These are phyloP conservation scores for Solanum dulcamara DNA, from an alignment of 257 asterid genomes.

Conservation along the genomic window DNA sequence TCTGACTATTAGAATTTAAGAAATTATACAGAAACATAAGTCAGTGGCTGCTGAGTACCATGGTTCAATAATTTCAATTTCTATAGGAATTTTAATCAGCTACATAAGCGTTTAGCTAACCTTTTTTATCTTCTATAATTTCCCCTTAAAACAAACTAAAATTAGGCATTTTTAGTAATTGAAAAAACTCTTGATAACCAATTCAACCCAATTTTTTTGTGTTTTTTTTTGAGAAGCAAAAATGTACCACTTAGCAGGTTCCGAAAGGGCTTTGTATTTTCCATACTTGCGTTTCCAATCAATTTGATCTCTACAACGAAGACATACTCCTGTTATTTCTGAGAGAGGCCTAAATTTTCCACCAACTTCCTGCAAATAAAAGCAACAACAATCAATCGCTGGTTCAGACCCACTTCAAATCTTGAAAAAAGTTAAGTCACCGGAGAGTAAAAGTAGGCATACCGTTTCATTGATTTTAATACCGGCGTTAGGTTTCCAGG, in stretches of 20 bases:
- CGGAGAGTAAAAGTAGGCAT: not conserved
- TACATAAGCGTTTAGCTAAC: not conserved
- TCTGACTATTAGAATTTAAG: conserved; percentile 33
- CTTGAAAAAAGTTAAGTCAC: not conserved
- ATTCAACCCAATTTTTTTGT: not conserved
- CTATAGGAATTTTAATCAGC: not conserved
- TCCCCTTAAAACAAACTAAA: not conserved
- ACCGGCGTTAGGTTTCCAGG: conserved; percentile 78
- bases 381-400: not conserved
- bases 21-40: not conserved
- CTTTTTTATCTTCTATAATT: not conserved
- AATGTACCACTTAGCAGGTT: conserved; percentile 82
- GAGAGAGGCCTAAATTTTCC: conserved; percentile 67
- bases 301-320: conserved; percentile 78
- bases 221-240: no score
- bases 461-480: conserved; percentile 72
- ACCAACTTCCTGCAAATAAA: conserved; percentile 59
- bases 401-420: not conserved
- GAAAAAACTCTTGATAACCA: not conserved
- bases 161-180: not conserved
- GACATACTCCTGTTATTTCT: conserved; percentile 83
- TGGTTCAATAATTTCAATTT: not conserved
- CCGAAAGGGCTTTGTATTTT: conserved; percentile 65
- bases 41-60: not conserved
- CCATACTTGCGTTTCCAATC: conserved; percentile 95